Conservation (phyloP, 2,329 filamentous ascomycete species). For the Colletotrichum liriopes region DNA sequence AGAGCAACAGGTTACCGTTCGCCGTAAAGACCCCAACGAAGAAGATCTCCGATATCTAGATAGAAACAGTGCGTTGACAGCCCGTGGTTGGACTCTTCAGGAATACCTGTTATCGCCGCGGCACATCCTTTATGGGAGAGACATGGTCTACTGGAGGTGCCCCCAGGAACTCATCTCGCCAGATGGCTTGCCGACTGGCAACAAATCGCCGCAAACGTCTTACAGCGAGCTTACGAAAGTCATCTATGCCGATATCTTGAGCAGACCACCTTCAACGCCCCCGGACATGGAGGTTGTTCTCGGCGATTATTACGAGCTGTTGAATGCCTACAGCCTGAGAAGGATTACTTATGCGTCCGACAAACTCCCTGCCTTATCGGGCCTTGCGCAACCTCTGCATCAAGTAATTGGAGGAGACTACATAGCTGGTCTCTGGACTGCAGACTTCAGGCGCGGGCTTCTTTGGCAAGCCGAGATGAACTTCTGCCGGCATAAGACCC, state of each 20-base stretch:
- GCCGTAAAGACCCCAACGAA: conserved; percentile 5
- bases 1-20: background rate
- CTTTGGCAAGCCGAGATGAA: background rate
- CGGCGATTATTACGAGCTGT: background rate
- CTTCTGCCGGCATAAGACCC: background rate
- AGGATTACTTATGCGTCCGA: background rate
- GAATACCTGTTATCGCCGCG: conserved; percentile 28
- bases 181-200: conserved; percentile 4
- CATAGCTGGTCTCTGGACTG: conserved; percentile 2
- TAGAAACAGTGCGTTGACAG: background rate
- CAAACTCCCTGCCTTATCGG: conserved; percentile 13
- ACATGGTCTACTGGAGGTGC: conserved; percentile 25
- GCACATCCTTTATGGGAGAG: conserved; percentile 1
- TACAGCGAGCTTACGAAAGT: conserved; percentile 2
- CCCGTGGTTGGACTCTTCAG: conserved; percentile 13
- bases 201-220: conserved; percentile 1
- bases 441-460: background rate
- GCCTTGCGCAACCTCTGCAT: background rate
- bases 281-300: background rate
- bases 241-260: background rate
- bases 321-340: background rate
- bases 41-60: background rate
- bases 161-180: conserved; percentile 7
- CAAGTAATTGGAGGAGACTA: background rate
- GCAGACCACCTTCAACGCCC: no score